A percentile compares a stretch with the other conserved stretches of the same genome.
Evolutionary conservation across 2,329 filamentous ascomycete genomes (phyloP).

Genomic region (Apiospora hydei): DNA sequence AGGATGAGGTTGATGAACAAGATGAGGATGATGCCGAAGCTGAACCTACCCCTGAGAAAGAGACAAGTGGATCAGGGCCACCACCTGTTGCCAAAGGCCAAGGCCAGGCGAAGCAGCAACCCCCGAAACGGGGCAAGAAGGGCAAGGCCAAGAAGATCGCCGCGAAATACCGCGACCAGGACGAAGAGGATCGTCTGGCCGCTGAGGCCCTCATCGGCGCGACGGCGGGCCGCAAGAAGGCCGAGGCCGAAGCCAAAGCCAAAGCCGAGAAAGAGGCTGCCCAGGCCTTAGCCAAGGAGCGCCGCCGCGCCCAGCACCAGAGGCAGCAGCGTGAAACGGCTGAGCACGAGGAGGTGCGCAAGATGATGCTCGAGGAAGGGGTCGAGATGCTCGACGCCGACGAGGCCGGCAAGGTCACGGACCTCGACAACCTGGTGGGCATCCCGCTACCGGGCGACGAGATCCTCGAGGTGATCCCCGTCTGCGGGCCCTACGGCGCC

Average conservation of each 20-base stretch:
- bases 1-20: conserved; percentile 40
- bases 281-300: conserved; percentile 72
- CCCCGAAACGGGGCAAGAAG: conserved; percentile 75
- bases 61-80: conserved; percentile 18
- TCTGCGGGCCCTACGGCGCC: conserved; percentile 71
- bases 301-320: conserved; percentile 81
- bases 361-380: conserved; percentile 65
- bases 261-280: conserved; percentile 77
- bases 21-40: conserved; percentile 46
- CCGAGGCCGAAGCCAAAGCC: conserved; percentile 71
- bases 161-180: conserved; percentile 90
- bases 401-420: conserved; percentile 59
- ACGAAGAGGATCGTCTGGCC: conserved; percentile 87
- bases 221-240: conserved; percentile 69
- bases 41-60: conserved; percentile 32
- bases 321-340: conserved; percentile 78
- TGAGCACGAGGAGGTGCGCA: conserved; percentile 76
- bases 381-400: conserved; percentile 67
- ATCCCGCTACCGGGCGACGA: conserved; percentile 83
- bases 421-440: conserved; percentile 77
- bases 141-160: conserved; percentile 88
- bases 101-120: conserved; percentile 52
- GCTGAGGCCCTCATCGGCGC: conserved; percentile 90
- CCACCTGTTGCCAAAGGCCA: conserved; percentile 32
- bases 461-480: conserved; percentile 70